These are phyloP conservation scores for Endoconidiophora laricicola DNA, from an alignment of 2,329 filamentous ascomycete genomes.

Conservation along the genomic window DNA sequence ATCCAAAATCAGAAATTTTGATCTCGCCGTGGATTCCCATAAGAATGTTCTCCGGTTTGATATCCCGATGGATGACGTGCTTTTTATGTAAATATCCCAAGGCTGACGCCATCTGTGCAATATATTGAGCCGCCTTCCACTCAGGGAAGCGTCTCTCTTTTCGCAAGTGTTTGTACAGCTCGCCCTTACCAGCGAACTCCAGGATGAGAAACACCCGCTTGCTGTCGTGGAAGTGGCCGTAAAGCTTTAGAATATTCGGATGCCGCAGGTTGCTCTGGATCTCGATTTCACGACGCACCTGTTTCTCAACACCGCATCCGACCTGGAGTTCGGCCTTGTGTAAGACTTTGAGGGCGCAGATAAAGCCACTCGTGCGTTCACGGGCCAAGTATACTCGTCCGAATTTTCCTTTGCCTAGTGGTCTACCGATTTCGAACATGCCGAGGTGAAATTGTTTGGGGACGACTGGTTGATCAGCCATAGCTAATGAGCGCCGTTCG, in stretches of 20 bases:
- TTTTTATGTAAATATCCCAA: constrained; percentile 87
- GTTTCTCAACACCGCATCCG: constrained; percentile 58
- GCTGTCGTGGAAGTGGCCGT: constrained; percentile 77
- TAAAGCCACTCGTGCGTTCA: constrained; percentile 61
- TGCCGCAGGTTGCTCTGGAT: constrained; percentile 79
- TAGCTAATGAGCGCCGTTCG: constrained; percentile 34
- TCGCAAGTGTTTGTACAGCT: constrained; percentile 74
- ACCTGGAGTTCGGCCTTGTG: constrained; percentile 72
- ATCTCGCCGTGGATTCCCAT: constrained; percentile 94
- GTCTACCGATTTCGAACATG: constrained; percentile 87
- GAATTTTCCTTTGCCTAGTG: constrained; percentile 76
- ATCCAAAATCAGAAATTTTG: constrained; percentile 96
- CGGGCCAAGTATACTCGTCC: constrained; percentile 73
- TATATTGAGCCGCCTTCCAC: constrained; percentile 73
- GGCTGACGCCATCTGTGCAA: constrained; percentile 81
- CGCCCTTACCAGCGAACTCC: constrained; percentile 72
- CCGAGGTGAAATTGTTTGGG: constrained; percentile 65
- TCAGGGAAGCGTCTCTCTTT: constrained; percentile 67
- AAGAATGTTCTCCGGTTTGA: constrained; percentile 95
- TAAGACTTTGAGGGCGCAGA: constrained; percentile 73
- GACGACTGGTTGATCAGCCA: constrained; percentile 39
- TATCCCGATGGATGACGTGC: constrained; percentile 92
- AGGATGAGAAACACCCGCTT: constrained; percentile 79
- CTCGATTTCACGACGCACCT: constrained; percentile 74
- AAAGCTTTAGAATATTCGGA: constrained; percentile 69